Evolutionary conservation across 805 yeast genomes (phyloP).

Genomic region (Metschnikowia cerradonensis): DNA sequence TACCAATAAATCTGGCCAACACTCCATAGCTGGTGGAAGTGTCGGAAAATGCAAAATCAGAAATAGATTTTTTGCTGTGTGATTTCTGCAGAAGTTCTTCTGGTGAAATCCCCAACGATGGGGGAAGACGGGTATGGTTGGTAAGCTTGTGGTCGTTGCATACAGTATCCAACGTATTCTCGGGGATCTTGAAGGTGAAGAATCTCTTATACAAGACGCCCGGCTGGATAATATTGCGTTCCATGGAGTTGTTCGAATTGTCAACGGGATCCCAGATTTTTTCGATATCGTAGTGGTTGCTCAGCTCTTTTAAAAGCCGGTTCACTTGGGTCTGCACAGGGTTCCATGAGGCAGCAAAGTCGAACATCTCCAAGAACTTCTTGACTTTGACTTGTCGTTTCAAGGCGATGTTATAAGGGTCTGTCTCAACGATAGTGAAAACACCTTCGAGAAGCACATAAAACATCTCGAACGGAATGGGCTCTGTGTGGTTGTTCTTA

Average conservation of each 20-base stretch:
- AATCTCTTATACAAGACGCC: constrained; percentile 30
- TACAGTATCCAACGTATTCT: constrained; percentile 33
- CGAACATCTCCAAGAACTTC: constrained; percentile 38
- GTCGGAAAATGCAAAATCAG: constrained; percentile 32
- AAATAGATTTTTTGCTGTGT: constrained; percentile 5
- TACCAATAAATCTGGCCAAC: constrained; percentile 39
- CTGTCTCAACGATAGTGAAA: constrained; percentile 21
- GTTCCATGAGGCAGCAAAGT: constrained; percentile 48
- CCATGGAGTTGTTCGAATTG: constrained; percentile 21
- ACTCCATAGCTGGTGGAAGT: constrained; percentile 34
- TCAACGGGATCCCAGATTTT: constrained; percentile 24
- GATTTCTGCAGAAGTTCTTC: constrained; percentile 9
- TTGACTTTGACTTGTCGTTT: constrained; percentile 21
- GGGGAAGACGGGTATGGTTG: constrained; percentile 34
- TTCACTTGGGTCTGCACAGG: constrained; percentile 26
- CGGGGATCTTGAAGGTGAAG: constrained; percentile 40
- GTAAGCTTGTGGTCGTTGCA: constrained; percentile 30
- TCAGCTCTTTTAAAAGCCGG: constrained; percentile 27
- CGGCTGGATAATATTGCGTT: constrained; percentile 19
- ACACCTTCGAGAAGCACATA: constrained; percentile 54
- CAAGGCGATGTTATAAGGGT: constrained; percentile 12
- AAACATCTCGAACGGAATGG: constrained; percentile 60
- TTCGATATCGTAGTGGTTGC: constrained; percentile 7
- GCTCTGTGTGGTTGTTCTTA: constrained; percentile 36
- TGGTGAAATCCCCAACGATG: constrained; percentile 29